Base-by-base conservation (phyloP, 805 yeast species). In the Cyberlindnera americana region DNA sequence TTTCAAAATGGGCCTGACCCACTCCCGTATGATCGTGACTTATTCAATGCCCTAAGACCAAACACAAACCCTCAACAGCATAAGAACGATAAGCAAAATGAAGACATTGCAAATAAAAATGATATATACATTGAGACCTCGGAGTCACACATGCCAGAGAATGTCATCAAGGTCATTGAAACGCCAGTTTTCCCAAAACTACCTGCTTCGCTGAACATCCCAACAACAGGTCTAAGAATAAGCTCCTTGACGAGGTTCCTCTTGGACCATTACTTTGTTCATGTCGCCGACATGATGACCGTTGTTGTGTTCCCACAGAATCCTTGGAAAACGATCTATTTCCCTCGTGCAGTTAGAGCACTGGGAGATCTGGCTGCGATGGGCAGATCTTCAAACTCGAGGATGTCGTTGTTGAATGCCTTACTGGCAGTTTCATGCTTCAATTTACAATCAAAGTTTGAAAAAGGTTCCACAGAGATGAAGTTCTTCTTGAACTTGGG, bases 261-360 rank as follows among this genome's bases (percentile, higher is more conserved):
- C 29, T 64, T 88, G 34, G 79, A 80, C 45, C 78, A 88, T 54
- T 88, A 86, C 57, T 71, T 77, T 14, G 76, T 81, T 14, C 77
- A 80, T 47, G 93, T 88, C 1, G 91, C 91, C 0, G 93, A 85
- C 56, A 61, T 78, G 38, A 81, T 83, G 88, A 77, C 87, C 0
- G 88, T 81, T 4, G 75, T 81, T 17, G 77, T 80, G 1, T 68
- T 79, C 35, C 77, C 84, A 0, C 83, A 81, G 46, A 88, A 85
- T 56, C 95, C 95, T 1, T 88, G 95, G 95, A 83, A 82, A 52
- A 78, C 83, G 3, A 77, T 86, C n/a, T 87, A 85, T 60, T 78
- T 87, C 44, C 95, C 95, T 0, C 62, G 93, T 35, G 95, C 95
- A 1, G 61, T 84, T 23, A 70, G 76, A 67, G 95, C 95, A 0